Conservation (phyloP, 163 green algal species). For the Volvox carteri region DNA sequence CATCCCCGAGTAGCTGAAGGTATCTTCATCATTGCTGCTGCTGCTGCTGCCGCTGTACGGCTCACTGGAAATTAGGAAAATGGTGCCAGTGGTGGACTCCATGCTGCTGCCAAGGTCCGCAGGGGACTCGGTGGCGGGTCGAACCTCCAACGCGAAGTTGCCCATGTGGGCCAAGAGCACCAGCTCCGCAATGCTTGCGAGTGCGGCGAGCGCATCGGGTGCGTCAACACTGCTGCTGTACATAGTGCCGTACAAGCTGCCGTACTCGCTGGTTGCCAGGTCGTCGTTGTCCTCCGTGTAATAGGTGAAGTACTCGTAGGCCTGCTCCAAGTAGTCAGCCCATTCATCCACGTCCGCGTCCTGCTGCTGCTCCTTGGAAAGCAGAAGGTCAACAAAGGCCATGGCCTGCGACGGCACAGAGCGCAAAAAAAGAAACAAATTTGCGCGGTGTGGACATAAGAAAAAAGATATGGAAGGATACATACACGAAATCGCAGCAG, state of each 20-base stretch:
- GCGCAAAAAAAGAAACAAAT: too few species aligned
- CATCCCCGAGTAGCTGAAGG: neutral
- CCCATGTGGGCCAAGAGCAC: neutral
- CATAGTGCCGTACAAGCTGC: neutral
- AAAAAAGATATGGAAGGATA: too few species aligned
- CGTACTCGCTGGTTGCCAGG: neutral
- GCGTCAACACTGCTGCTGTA: neutral
- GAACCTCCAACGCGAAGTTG: neutral
- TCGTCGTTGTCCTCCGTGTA: neutral
- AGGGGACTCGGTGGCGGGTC: too few species aligned
- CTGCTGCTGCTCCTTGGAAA: neutral
- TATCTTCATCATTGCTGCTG: too few species aligned
- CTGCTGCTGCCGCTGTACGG: neutral
- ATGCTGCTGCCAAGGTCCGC: too few species aligned
- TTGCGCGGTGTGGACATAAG: too few species aligned
- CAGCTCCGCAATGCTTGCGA: slow-evolving; percentile 27
- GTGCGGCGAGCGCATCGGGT: neutral
- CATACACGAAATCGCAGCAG: too few species aligned
- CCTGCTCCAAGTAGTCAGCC: slow-evolving; percentile 40
- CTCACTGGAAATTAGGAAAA: neutral
- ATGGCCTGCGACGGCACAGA: neutral
- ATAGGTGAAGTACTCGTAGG: slow-evolving; percentile 16
- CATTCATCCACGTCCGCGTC: neutral
- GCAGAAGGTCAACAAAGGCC: slow-evolving; percentile 11
- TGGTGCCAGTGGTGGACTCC: too few species aligned